These are phyloP conservation scores for Psilocybe cubensis DNA, from an alignment of 768 basidiomycete genomes.

Conservation along the genomic window DNA sequence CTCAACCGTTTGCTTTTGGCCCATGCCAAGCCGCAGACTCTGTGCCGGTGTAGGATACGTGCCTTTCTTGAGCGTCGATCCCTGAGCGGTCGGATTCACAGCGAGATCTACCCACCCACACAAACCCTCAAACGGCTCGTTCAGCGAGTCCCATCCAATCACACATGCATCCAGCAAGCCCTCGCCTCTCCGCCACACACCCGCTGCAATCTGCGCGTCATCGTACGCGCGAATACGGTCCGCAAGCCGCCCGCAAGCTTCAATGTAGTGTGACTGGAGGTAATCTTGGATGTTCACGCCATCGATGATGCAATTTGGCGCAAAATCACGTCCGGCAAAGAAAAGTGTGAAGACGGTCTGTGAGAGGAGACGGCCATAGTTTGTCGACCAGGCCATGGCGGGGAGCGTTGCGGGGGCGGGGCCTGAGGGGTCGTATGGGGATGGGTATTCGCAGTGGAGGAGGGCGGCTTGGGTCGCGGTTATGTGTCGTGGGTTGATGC, in stretches of 20 bases:
- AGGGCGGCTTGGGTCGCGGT: conserved; percentile 86
- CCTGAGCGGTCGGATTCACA: conserved; percentile 65
- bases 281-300: conserved; percentile 92
- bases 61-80: conserved; percentile 82
- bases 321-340: conserved; percentile 88
- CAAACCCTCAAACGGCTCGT: conserved; percentile 92
- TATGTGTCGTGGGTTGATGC: conserved; percentile 84
- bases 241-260: conserved; percentile 75
- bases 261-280: conserved; percentile 76
- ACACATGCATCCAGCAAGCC: conserved; percentile 80
- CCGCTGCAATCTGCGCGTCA: conserved; percentile 38
- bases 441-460: conserved; percentile 88
- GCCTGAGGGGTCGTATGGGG: conserved; percentile 45
- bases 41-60: conserved; percentile 86
- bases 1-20: conserved; percentile 78
- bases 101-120: conserved; percentile 69
- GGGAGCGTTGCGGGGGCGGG: conserved; percentile 74
- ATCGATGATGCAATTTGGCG: conserved; percentile 90
- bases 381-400: conserved; percentile 97
- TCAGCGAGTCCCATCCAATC: conserved; percentile 96
- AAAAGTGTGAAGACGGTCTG: conserved; percentile 95
- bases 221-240: conserved; percentile 65
- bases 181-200: neutral
- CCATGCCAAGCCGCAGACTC: conserved; percentile 87
- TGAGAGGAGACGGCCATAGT: conserved; percentile 86